These are phyloP conservation scores for Chionographis japonica DNA, from an alignment of 106 monocot genomes.

Conservation along the genomic window DNA sequence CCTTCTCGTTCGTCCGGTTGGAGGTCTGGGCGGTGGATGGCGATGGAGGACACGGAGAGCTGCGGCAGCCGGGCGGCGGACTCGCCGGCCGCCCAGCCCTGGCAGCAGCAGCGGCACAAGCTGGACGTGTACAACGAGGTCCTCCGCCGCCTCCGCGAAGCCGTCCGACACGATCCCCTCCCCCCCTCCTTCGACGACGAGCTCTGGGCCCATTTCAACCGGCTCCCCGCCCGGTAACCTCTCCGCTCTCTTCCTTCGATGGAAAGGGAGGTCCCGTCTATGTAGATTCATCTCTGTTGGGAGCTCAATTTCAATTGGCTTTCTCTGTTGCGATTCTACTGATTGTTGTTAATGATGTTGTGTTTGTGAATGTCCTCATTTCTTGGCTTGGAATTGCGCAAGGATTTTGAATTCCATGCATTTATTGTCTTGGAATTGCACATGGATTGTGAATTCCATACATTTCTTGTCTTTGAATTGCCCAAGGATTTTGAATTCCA, in stretches of 20 bases:
- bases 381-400: no score
- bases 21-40: conserved; percentile 4
- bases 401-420: no score
- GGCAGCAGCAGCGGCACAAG: conserved; percentile 50
- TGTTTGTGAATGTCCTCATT: no score
- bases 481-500: no score
- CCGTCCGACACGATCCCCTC: conserved; percentile 19
- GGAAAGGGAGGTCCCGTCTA: no score
- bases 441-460: no score
- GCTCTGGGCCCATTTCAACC: conserved; percentile 69
- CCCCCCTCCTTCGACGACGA: conserved; percentile 54
- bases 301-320: neutral
- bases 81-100: conserved; percentile 10
- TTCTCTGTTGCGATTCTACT: neutral
- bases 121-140: conserved; percentile 66
- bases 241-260: neutral
- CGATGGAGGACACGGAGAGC: conserved; percentile 36
- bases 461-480: no score
- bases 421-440: no score
- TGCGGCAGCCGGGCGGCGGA: conserved; percentile 25
- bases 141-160: conserved; percentile 50
- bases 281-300: neutral
- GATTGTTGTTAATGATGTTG: no score
- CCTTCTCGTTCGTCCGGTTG: no score
- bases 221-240: conserved; percentile 62